phyloP scores from a whole-genome alignment of 2,329 filamentous ascomycete species.

The Arthroderma uncinatum region DNA sequence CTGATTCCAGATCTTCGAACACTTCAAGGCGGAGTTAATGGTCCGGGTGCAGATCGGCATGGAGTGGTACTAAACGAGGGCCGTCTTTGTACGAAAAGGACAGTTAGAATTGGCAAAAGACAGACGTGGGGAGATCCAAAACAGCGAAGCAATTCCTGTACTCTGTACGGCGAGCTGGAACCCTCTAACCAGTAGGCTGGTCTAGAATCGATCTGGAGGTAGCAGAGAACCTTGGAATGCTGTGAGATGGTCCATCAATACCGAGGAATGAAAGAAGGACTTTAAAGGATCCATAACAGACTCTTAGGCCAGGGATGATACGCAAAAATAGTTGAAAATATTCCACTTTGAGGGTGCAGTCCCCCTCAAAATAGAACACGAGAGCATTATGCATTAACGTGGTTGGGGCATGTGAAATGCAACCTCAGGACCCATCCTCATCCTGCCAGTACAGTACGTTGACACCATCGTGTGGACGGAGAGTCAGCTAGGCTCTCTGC shows the following conservation, averaged over 20 bases:
- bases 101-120: too few species aligned
- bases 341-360: too few species aligned
- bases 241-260: neutral
- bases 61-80: too few species aligned
- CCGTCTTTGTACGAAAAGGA: too few species aligned
- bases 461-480: neutral
- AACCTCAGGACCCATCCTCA: neutral
- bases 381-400: neutral
- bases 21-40: neutral
- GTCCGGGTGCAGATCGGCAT: neutral
- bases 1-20: neutral
- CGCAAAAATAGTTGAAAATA: neutral
- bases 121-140: neutral
- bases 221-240: neutral
- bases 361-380: neutral
- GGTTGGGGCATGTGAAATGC: conserved; percentile 1
- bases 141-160: neutral
- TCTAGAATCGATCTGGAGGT: neutral
- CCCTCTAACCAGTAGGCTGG: neutral
- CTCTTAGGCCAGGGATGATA: neutral
- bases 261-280: neutral
- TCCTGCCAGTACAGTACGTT: neutral
- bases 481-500: conserved; percentile 1
- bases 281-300: neutral
- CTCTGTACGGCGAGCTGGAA: too few species aligned